Base-by-base conservation (phyloP, 2,329 filamentous ascomycete genomes). In the Didymella pomorum region DNA sequence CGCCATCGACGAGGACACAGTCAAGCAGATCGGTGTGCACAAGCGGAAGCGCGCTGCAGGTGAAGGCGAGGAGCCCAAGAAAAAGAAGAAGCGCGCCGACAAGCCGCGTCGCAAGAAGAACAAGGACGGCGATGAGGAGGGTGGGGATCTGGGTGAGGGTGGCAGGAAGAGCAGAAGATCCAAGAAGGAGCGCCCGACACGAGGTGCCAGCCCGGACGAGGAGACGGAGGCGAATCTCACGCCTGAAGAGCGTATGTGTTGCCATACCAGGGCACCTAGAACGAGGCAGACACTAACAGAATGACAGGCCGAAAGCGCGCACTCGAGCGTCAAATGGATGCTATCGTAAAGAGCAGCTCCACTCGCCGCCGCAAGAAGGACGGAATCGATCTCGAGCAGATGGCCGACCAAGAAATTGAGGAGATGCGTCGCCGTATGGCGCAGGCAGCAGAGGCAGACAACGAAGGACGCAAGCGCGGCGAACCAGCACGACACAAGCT, bases 401-500 rank as follows among this genome's bases (percentile, higher is more conserved):
- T 91, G 79, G 91, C 94, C 66, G 95, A 98, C 74, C 90, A 93
- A 43, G 89, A 96, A 72, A 93, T 99, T 63, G 92, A 92, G 56
- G 84, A 89, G 47, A 89, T 99, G 76, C 95, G 95, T 72, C 84
- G 91, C 52, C 87, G 88, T 56, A 99, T 99, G 93, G 93, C 95
- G 66, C 85, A 88, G 65, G 95, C 95, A 16, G 97, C 94, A 60
- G 87, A 93, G 76, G 86, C 88, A 35, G 95, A 99, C 77, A 93
- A 94, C 68, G 82, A 88, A 54, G 92, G 92, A 37, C 93, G 95
- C 68, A 86, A 90, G 65, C 84, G 88, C 49, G 89, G 90, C 65
- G 84, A 92, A 71, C 92, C 94, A 0, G 95, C 95, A 28, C 87
- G 93, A 59, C 89, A 96, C 80, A 99, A 99, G 81, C 86, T 99